phyloP scores from a whole-genome alignment of 441 rosid species.

The Syzygium syzygioides region DNA sequence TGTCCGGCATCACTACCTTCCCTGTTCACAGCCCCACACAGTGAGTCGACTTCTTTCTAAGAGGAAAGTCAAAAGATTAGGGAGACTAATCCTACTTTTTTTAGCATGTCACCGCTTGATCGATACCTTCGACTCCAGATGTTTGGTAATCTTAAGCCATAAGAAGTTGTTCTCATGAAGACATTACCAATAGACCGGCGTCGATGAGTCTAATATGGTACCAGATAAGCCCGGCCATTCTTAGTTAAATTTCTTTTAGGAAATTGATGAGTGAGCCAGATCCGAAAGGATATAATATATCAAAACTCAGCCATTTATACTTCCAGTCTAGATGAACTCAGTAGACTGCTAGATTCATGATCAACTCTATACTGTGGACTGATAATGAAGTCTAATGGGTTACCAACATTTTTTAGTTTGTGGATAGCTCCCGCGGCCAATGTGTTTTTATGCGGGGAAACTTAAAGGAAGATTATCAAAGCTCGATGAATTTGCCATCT shows the following conservation, averaged over 20 bases:
- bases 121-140: neutral
- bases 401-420: too few relatives aligned
- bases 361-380: too few relatives aligned
- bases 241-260: neutral
- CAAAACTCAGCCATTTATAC: neutral
- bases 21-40: conserved; percentile 19
- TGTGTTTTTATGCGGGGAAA: too few relatives aligned
- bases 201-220: neutral
- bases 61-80: neutral
- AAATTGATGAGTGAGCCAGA: neutral
- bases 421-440: too few relatives aligned
- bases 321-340: too few relatives aligned
- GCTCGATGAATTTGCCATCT: too few relatives aligned
- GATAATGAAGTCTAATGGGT: too few relatives aligned
- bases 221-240: neutral
- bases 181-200: neutral
- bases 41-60: neutral
- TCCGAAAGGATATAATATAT: neutral
- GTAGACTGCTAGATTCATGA: too few relatives aligned
- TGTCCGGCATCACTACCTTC: conserved; percentile 32
- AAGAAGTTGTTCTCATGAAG: neutral
- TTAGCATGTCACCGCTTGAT: neutral
- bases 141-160: neutral
- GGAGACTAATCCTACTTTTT: neutral
- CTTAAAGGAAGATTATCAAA: too few relatives aligned